Conservation (phyloP, 2,329 filamentous ascomycete species). For the Trichophyton equinum region DNA sequence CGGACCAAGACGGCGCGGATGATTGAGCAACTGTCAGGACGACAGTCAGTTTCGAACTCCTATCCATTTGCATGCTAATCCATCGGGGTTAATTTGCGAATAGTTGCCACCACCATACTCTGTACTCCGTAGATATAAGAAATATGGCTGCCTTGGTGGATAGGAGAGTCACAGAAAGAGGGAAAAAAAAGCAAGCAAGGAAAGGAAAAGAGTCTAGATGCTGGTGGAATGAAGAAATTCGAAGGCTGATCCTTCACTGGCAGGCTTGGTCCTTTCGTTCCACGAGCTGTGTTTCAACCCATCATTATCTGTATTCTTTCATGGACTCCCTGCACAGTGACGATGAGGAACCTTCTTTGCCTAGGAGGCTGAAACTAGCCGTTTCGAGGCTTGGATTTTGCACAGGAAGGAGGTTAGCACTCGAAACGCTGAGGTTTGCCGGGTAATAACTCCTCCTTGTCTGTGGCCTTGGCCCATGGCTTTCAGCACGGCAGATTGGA, state of each 20-base stretch:
- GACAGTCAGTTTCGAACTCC: neutral
- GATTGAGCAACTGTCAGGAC: neutral
- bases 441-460: neutral
- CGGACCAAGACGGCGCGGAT: neutral
- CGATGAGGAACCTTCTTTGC: neutral
- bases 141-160: neutral
- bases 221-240: no score
- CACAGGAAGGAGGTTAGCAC: neutral
- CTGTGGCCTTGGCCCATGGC: neutral
- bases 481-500: neutral
- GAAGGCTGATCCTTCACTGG: neutral
- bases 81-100: neutral
- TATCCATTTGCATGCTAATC: neutral
- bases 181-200: no score
- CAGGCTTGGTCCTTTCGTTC: neutral
- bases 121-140: neutral
- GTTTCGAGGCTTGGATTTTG: neutral
- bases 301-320: neutral
- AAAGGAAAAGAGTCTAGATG: no score
- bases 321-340: neutral
- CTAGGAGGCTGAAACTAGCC: neutral
- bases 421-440: neutral
- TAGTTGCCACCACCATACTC: neutral
- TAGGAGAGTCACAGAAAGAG: no score
- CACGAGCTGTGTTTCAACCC: neutral